Conservation (phyloP, 129 eudicot species). For the Artemisia argyi region DNA sequence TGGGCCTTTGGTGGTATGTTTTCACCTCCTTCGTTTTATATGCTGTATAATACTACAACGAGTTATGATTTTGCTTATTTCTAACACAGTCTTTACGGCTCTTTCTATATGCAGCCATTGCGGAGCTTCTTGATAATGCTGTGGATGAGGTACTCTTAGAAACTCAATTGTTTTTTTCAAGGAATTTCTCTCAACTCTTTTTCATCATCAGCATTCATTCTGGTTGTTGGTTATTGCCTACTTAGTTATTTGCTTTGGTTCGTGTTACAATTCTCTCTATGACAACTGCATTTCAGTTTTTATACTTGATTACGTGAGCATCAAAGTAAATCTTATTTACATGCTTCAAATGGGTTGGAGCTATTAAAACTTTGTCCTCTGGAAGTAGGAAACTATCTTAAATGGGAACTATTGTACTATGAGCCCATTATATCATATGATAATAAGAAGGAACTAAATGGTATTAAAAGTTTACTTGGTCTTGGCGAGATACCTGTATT, state of each 20-base stretch:
- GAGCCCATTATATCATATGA: no score
- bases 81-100: constrained; percentile 7
- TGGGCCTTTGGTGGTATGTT: constrained; percentile 98
- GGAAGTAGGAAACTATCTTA: no score
- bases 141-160: constrained; percentile 76
- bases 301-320: constrained; percentile 2
- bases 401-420: no score
- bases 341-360: not conserved
- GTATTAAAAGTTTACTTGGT: no score
- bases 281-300: not conserved
- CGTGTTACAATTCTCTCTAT: constrained; percentile 6
- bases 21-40: not conserved
- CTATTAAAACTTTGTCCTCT: no score
- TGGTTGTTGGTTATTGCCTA: not conserved
- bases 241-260: constrained; percentile 8
- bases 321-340: not conserved
- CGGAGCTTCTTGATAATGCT: constrained; percentile 94
- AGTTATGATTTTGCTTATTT: not conserved
- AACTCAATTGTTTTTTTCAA: not conserved
- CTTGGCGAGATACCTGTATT: no score
- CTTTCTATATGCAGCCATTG: constrained; percentile 63
- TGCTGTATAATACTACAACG: not conserved
- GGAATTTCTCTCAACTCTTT: not conserved
- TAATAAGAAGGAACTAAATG: no score
- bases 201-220: not conserved